Evolutionary conservation across 371 early-diverging fungal genomes (phyloP).

Genomic region (Sanchytrium tribonematis): DNA sequence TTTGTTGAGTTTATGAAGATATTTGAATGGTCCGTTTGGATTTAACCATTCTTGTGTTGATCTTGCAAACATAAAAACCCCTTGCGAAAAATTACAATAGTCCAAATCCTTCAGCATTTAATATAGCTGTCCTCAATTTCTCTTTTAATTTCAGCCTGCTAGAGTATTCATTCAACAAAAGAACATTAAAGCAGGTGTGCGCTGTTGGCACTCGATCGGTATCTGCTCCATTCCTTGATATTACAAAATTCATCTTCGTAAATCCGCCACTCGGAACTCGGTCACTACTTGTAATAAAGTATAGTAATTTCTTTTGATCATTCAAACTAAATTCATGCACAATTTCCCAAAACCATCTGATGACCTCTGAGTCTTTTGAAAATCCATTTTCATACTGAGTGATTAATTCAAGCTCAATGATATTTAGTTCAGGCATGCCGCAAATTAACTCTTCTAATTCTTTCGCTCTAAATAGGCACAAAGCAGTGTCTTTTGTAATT

Average conservation of each 20-base stretch:
- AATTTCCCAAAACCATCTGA: slow-evolving; percentile 65
- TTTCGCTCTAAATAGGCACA: slow-evolving; percentile 55
- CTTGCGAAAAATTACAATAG: slow-evolving; percentile 25
- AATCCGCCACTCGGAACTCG: slow-evolving; percentile 83
- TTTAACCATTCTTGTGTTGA: not conserved
- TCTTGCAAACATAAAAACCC: not conserved
- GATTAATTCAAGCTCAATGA: not conserved
- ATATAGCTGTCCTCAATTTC: slow-evolving; percentile 67
- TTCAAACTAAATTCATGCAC: slow-evolving; percentile 48
- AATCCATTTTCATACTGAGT: not conserved
- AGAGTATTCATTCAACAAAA: slow-evolving; percentile 77
- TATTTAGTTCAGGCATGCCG: slow-evolving; percentile 43
- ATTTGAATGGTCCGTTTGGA: not conserved
- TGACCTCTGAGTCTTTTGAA: not conserved
- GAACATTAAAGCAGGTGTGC: slow-evolving; percentile 86
- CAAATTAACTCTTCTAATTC: slow-evolving; percentile 86
- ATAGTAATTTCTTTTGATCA: slow-evolving; percentile 58
- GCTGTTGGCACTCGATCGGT: slow-evolving; percentile 52
- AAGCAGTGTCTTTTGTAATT: slow-evolving; percentile 46
- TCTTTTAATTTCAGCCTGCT: slow-evolving; percentile 48
- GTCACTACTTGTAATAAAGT: slow-evolving; percentile 92
- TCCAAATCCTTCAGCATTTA: slow-evolving; percentile 91
- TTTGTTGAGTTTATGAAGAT: not conserved
- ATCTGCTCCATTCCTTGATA: slow-evolving; percentile 91
- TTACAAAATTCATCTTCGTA: slow-evolving; percentile 62